Base-by-base conservation (phyloP, 2,329 filamentous ascomycete genomes). In the Aspergillus sp. region DNA sequence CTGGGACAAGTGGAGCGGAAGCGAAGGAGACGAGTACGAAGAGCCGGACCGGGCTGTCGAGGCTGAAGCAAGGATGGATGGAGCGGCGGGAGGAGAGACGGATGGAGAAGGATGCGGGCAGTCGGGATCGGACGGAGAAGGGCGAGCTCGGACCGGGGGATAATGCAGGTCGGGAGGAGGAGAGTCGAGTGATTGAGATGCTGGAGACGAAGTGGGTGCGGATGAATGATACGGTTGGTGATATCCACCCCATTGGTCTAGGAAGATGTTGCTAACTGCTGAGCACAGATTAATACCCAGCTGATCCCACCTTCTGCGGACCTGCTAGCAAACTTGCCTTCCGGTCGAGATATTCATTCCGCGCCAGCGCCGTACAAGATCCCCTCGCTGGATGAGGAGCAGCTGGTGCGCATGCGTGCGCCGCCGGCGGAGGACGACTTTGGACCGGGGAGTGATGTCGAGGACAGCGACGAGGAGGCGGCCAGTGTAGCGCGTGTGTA, bases 181-280 rank as follows among this genome's bases (percentile, higher is more conserved):
- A 99, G 77, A 87, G 84, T 2, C 84, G 92, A 58, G 89, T 98
- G 2, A 82, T 97, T 54, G 90, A 95, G 68, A 91, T 95, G 87
- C 79, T 99, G 36, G 86, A 96, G 68, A 84, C 82, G 39, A 97
- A 96, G 74, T 97, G 95, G 94, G 87, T 86, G 63, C 95, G 92
- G 78, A 87, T 92, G 77, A 99, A 99, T 71, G 92, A 97, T 75
- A 96, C 91, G 17, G 91, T 50, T 30, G 36, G 44, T 13, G 21
- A 38, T 30, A 21, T 15, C 10, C 27, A 4, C 52, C 7, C 30
- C 15, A 39, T 21, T 3, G 15, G 19, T 19, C 44, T n/a, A 38
- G 4, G 1, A 11, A 3, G 7, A n/a, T 44, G 2, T 23, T 5
- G 8, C 62, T 57, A 52, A 71, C 39, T 32, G 8, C 10, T 1